Base-by-base conservation (phyloP, 768 basidiomycete species). In the Russula earlei region DNA sequence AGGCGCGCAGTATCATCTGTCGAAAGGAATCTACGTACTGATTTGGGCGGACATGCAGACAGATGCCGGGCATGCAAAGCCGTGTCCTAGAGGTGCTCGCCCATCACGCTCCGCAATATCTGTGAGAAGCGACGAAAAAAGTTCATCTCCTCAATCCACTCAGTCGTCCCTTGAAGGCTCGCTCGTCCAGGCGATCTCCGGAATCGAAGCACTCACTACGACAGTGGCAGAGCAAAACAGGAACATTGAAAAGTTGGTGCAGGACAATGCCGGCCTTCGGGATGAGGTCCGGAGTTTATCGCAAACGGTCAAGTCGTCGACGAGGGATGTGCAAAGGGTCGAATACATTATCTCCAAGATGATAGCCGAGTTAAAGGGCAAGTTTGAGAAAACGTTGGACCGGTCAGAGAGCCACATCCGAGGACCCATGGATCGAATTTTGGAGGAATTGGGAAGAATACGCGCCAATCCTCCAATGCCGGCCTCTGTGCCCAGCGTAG, bases 301-400 rank as follows among this genome's bases (percentile, higher is more conserved):
- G 2, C 52, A 25, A 25, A 38, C 27, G 10, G n/a, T 49, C 34
- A 46, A 58, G 47, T 19, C 11, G 20, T 43, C 52, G n/a, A 54
- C 43, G 52, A 54, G 47, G n/a, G 57, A 58, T 40, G 14, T 54
- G 8, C 57, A 54, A 27, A 53, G 48, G 52, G 27, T 58, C 42
- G 52, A 58, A 41, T 25, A 25, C 37, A 49, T 20, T 24, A 33
- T 33, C 10, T 25, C 34, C 22, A 49, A 33, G 41, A 44, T 44
- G 34, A 44, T 34, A 1, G 8, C 2, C 34, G 57, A 54, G 7
- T 17, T 58, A 47, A 54, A 49, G 42, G 37, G 5, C 52, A 44
- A 37, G 41, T 44, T 54, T 22, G 47, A 54, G 37, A 40, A 27
- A 12, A 49, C 49, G 52, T 17, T 54, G 12, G 57, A 58, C 20